Percentiles rank a stretch among this genome's conserved stretches.
Evolutionary conservation across 2,329 filamentous ascomycete genomes (phyloP).

Genomic region (Paecilomyces sp.): DNA sequence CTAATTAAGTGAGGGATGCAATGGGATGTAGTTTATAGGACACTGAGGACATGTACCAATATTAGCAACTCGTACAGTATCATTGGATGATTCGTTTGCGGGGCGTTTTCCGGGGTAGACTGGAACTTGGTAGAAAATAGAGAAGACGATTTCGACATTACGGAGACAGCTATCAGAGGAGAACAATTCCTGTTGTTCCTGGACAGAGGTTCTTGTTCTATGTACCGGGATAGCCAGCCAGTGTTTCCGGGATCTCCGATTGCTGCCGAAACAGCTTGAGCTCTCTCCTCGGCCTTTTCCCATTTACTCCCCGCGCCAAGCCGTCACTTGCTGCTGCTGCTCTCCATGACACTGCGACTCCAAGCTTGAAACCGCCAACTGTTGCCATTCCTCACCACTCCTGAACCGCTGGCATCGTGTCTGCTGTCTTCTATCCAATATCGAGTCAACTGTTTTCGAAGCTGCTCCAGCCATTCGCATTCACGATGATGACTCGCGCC

Average conservation of each 20-base stretch:
- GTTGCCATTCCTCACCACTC: not conserved
- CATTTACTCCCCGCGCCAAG: not conserved
- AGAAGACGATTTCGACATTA: not conserved
- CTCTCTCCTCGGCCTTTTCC: not conserved
- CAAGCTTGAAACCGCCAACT: not conserved
- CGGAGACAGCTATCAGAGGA: not conserved
- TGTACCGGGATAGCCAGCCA: not conserved
- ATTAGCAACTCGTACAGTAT: not conserved
- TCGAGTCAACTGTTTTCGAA: not conserved
- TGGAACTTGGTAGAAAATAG: not conserved
- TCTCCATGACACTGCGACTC: not conserved
- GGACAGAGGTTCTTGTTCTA: not conserved
- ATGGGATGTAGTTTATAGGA: not conserved
- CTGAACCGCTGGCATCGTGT: not conserved
- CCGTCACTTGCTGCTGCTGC: not conserved
- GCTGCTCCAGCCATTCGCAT: not conserved
- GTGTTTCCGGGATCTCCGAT: not conserved
- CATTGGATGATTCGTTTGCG: not conserved
- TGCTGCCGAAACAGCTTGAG: not conserved
- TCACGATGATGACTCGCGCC: constrained; percentile 5
- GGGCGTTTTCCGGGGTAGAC: not conserved
- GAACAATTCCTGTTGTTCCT: not conserved
- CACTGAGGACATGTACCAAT: not conserved
- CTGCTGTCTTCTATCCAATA: not conserved
- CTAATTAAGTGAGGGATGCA: constrained; percentile 16